These are phyloP conservation scores for Adansonia digitata DNA, from an alignment of 345 rosid species.

Conservation along the genomic window DNA sequence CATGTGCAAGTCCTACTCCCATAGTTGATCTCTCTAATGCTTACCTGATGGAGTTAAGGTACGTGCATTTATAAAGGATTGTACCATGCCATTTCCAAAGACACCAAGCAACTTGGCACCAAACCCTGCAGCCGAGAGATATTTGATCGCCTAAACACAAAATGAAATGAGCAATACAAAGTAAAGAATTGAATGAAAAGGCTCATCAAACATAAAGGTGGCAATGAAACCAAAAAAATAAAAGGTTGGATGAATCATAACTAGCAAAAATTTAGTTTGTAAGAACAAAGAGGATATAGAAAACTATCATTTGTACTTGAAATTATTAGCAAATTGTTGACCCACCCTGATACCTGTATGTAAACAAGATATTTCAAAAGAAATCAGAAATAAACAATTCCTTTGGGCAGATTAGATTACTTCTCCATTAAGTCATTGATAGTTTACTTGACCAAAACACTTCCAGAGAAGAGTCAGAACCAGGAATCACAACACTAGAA, in stretches of 20 bases:
- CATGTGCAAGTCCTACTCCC: not conserved
- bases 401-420: not conserved
- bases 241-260: not conserved
- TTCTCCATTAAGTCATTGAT: not conserved
- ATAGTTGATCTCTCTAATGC: conserved; percentile 5
- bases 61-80: conserved; percentile 86
- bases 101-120: conserved; percentile 96
- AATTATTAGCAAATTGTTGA: not conserved
- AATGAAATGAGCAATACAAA: conserved; percentile 16
- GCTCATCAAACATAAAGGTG: not conserved
- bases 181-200: conserved; percentile 2
- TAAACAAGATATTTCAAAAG: not conserved
- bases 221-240: not conserved
- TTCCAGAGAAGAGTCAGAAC: not conserved
- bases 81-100: conserved; percentile 95
- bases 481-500: not conserved
- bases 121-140: conserved; percentile 95
- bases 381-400: not conserved
- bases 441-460: conserved; percentile 7
- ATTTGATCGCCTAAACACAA: conserved; percentile 72
- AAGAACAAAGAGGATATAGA: not conserved
- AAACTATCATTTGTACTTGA: not conserved
- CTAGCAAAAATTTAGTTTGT: not conserved
- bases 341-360: not conserved
- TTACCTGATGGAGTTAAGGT: conserved; percentile 74